These are phyloP conservation scores for Ochromonas danica DNA, from an alignment of 108 stramenopile species.

Conservation along the genomic window DNA sequence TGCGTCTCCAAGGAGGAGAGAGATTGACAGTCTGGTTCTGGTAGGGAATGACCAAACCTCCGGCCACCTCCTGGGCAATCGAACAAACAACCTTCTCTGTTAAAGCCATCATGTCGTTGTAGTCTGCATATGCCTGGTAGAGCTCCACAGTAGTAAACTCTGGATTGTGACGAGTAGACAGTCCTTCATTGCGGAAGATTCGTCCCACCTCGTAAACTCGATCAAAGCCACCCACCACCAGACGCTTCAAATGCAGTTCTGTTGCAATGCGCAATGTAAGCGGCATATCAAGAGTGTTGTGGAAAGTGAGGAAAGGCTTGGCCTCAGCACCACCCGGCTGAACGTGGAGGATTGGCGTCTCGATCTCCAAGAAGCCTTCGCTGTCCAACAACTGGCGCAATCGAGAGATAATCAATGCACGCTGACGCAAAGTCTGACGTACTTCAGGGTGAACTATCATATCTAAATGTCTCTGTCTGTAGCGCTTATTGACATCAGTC, in stretches of 20 bases:
- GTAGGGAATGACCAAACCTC: constrained; percentile 58
- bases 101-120: constrained; percentile 92
- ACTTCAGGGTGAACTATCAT: constrained; percentile 89
- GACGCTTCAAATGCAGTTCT: constrained; percentile 66
- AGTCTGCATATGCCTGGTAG: constrained; percentile 97
- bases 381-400: constrained; percentile 81
- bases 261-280: constrained; percentile 96
- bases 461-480: constrained; percentile 88
- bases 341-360: constrained; percentile 91
- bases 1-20: constrained; percentile 85
- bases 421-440: constrained; percentile 78
- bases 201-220: constrained; percentile 95
- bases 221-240: constrained; percentile 94
- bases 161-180: constrained; percentile 95
- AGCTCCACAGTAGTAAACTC: constrained; percentile 97
- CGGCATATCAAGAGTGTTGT: constrained; percentile 81
- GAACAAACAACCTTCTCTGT: constrained; percentile 70
- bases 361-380: constrained; percentile 92
- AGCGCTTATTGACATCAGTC: constrained; percentile 86
- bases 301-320: constrained; percentile 94
- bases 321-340: constrained; percentile 95
- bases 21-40: constrained; percentile 76
- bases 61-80: background rate
- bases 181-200: constrained; percentile 99
- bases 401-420: constrained; percentile 80